Evolutionary conservation across 2,329 filamentous ascomycete species (phyloP).

Genomic region (Verticillium albo-atrum): DNA sequence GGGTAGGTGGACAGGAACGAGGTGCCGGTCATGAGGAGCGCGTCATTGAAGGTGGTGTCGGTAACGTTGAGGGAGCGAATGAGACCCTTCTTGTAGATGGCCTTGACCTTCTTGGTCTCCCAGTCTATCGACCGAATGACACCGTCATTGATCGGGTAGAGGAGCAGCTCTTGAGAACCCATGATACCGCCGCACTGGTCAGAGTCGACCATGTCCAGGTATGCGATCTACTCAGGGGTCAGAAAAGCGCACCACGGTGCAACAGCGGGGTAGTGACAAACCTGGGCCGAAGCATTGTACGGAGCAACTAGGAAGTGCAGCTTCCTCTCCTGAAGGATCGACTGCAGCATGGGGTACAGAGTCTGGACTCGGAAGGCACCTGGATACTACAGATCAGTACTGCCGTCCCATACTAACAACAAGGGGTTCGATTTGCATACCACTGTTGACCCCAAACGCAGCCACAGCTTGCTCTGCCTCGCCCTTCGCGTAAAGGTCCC

Average conservation of each 20-base stretch:
- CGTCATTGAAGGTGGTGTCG: slow-evolving; percentile 76
- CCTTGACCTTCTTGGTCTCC: slow-evolving; percentile 59
- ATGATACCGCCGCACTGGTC: slow-evolving; percentile 72
- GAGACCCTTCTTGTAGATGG: slow-evolving; percentile 62
- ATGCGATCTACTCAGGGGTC: slow-evolving; percentile 58
- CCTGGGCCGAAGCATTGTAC: slow-evolving; percentile 83
- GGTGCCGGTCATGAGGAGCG: slow-evolving; percentile 77
- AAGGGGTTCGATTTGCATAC: slow-evolving; percentile 43
- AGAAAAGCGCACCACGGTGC: slow-evolving; percentile 12
- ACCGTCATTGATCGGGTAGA: slow-evolving; percentile 77
- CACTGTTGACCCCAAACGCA: slow-evolving; percentile 75
- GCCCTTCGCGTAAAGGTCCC: slow-evolving; percentile 79
- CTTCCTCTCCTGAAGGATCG: slow-evolving; percentile 62
- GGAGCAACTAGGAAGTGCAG: slow-evolving; percentile 80
- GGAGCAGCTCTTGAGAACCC: slow-evolving; percentile 77
- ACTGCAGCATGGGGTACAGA: slow-evolving; percentile 73
- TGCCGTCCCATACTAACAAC: not conserved
- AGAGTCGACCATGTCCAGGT: slow-evolving; percentile 65
- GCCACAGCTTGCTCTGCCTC: slow-evolving; percentile 76
- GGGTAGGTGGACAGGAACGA: slow-evolving; percentile 78
- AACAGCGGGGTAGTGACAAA: slow-evolving; percentile 27
- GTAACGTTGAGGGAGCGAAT: slow-evolving; percentile 62
- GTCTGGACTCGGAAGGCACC: slow-evolving; percentile 67
- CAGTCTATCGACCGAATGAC: slow-evolving; percentile 67
- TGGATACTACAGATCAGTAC: slow-evolving; percentile 26